A percentile compares a stretch with the other conserved stretches of the same genome.
Conservation (phyloP, 83 land plant genomes). For the Thuja plicata region DNA sequence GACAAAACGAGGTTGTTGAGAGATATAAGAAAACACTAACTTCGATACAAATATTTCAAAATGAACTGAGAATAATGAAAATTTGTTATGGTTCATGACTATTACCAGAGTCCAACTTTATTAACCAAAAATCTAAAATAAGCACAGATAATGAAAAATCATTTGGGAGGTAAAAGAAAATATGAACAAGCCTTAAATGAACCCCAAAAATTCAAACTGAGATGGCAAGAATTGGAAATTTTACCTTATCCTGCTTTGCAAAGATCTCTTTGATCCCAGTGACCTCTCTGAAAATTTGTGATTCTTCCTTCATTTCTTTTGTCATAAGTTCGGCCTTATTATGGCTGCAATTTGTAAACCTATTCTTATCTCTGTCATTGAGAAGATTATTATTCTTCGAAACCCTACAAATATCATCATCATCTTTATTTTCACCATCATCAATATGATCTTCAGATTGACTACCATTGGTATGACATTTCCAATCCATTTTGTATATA, state of each 20-base stretch:
- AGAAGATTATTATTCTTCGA: no score
- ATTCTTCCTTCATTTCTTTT: constrained; percentile 64
- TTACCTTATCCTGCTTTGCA: constrained; percentile 32
- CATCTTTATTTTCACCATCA: no score
- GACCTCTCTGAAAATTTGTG: constrained; percentile 41
- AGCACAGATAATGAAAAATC: not conserved
- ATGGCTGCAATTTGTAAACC: no score
- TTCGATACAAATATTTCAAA: not conserved
- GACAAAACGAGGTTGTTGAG: not conserved
- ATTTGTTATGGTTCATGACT: not conserved
- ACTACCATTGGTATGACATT: no score
- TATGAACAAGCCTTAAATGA: not conserved
- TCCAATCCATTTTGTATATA: no score
- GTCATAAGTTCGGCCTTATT: constrained; percentile 28
- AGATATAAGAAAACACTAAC: not conserved
- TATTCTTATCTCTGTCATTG: not conserved
- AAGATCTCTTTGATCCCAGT: constrained; percentile 64
- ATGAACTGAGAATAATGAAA: not conserved
- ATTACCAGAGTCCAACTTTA: not conserved
- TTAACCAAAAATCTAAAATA: not conserved
- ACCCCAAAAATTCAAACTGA: not conserved
- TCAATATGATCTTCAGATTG: no score
- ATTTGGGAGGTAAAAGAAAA: not conserved
- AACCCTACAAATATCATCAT: no score
- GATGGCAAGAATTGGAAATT: not conserved